Evolutionary conservation across 345 rosid species (phyloP).

Genomic region (Geranium brycei): DNA sequence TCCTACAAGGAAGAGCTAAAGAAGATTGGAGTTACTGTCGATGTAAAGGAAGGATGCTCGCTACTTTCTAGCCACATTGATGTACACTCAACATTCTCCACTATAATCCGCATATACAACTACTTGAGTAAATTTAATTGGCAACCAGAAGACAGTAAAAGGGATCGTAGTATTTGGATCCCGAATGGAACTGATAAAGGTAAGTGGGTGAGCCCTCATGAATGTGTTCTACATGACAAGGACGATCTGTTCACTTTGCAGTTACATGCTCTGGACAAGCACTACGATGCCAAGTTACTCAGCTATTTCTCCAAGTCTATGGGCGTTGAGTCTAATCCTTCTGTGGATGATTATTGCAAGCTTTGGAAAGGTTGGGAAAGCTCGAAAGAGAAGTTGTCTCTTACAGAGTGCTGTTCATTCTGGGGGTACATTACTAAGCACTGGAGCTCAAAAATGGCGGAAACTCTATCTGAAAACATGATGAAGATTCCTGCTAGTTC

Average conservation of each 20-base stretch:
- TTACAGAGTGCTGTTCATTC: conserved; percentile 46
- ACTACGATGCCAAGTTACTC: conserved; percentile 21
- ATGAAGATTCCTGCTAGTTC: conserved; percentile 39
- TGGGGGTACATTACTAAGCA: conserved; percentile 32
- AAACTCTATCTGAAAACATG: conserved; percentile 23
- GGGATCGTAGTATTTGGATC: conserved; percentile 33
- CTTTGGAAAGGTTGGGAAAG: conserved; percentile 67
- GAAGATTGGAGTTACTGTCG: conserved; percentile 34
- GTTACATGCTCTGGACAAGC: conserved; percentile 36
- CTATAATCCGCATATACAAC: conserved; percentile 36
- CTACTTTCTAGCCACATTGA: conserved; percentile 29
- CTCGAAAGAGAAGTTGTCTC: conserved; percentile 19
- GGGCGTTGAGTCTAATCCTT: conserved; percentile 30
- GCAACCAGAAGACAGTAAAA: conserved; percentile 17
- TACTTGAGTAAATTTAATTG: conserved; percentile 24
- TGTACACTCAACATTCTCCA: conserved; percentile 24
- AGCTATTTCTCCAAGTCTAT: conserved; percentile 29
- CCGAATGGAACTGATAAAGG: conserved; percentile 26
- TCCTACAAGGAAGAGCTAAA: conserved; percentile 28
- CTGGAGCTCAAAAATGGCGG: conserved; percentile 8
- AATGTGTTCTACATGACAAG: conserved; percentile 37
- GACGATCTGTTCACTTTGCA: conserved; percentile 34
- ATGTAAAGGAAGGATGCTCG: conserved; percentile 13
- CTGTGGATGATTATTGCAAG: conserved; percentile 36
- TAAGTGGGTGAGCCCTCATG: conserved; percentile 36